Percentiles rank a stretch among this genome's conserved stretches.
Evolutionary conservation across 1,284 basidiomycete species (phyloP).

Genomic region (Rhodotorula sp.): DNA sequence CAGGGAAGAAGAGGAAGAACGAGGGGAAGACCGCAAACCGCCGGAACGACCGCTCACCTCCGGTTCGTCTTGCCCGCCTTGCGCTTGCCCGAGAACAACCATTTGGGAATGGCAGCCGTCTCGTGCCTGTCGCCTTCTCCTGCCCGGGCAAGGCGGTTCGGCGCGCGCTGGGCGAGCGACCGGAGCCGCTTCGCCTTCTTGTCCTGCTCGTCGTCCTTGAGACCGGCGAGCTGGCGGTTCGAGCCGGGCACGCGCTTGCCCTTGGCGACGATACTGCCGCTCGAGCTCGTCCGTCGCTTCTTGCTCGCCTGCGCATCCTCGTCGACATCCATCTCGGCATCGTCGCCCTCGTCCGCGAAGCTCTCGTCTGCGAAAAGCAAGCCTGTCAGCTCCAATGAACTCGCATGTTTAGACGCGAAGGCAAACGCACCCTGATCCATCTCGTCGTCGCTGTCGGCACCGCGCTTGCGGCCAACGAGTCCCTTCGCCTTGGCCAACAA

Average conservation of each 20-base stretch:
- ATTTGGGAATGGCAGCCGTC: slow-evolving; percentile 51
- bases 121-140: slow-evolving; percentile 70
- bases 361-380: slow-evolving; percentile 53
- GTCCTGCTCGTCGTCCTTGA: slow-evolving; percentile 62
- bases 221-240: slow-evolving; percentile 73
- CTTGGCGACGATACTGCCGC: slow-evolving; percentile 46
- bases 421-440: slow-evolving; percentile 49
- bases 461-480: slow-evolving; percentile 66
- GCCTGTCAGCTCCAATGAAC: background rate
- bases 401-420: too few relatives aligned
- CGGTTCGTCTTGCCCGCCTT: slow-evolving; percentile 78
- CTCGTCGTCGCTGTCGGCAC: slow-evolving; percentile 53
- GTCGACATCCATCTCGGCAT: slow-evolving; percentile 58
- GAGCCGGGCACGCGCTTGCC: slow-evolving; percentile 62
- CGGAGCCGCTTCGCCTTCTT: slow-evolving; percentile 66
- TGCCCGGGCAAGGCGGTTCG: slow-evolving; percentile 82
- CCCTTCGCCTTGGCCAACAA: slow-evolving; percentile 75
- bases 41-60: slow-evolving; percentile 54
- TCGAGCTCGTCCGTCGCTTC: slow-evolving; percentile 59
- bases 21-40: background rate
- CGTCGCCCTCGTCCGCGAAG: slow-evolving; percentile 57
- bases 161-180: slow-evolving; percentile 76
- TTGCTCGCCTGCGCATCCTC: slow-evolving; percentile 44
- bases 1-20: background rate
- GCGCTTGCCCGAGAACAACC: slow-evolving; percentile 32